These are phyloP conservation scores for Solanum pennellii DNA, from an alignment of 257 asterid species.

Conservation along the genomic window DNA sequence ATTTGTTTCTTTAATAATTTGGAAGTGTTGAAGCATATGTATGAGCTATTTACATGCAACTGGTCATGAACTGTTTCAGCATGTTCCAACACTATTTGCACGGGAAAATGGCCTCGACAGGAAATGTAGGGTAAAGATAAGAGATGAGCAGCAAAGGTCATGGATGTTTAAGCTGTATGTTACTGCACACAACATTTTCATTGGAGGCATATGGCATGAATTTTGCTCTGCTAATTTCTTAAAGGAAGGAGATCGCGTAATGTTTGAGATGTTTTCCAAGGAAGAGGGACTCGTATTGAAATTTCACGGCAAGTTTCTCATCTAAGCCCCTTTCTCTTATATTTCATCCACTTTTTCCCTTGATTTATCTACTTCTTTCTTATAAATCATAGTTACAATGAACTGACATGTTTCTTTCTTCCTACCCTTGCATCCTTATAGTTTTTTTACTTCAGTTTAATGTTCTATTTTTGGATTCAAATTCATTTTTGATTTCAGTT, in stretches of 20 bases:
- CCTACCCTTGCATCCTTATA: neutral
- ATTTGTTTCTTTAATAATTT: neutral
- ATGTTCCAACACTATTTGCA: neutral
- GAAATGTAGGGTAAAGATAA: neutral
- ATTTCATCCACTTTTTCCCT: neutral
- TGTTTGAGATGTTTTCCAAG: neutral
- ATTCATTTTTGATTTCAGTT: neutral
- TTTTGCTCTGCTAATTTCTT: neutral
- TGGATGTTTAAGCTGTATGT: neutral
- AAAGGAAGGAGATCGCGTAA: neutral
- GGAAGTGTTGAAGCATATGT: neutral
- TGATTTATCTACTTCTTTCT: neutral
- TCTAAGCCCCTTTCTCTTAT: neutral
- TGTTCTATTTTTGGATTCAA: neutral
- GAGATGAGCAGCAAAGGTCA: neutral
- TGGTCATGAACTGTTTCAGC: neutral
- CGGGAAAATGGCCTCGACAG: neutral
- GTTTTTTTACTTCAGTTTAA: neutral
- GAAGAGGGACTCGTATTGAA: neutral
- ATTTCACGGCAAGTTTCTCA: neutral
- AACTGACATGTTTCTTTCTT: neutral
- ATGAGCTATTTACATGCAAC: neutral
- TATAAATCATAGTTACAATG: neutral
- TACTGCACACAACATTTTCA: neutral
- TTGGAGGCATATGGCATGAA: neutral